A percentile compares a stretch with the other conserved stretches of the same genome.
Evolutionary conservation across 441 rosid genomes (phyloP).

Genomic region (Flueggea neowawraea): DNA sequence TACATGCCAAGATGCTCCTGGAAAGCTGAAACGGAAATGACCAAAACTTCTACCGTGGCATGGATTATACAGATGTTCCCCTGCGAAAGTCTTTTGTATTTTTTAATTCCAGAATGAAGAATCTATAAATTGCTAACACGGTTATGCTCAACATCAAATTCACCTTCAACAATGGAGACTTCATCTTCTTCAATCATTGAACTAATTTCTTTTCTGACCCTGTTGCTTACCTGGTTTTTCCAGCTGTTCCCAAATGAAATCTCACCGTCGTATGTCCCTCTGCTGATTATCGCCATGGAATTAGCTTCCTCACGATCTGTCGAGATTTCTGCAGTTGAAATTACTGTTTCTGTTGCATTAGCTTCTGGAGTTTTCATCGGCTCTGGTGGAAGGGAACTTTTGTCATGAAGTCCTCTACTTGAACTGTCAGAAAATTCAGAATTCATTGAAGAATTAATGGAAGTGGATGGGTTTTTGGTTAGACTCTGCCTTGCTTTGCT

Average conservation of each 20-base stretch:
- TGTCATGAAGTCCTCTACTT: too few species aligned
- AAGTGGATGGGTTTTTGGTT: slow-evolving; percentile 2
- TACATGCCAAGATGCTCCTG: too few species aligned
- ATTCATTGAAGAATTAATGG: background rate
- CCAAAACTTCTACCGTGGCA: too few species aligned
- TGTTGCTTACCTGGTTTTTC: slow-evolving; percentile 8
- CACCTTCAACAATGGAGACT: background rate
- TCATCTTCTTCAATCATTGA: background rate
- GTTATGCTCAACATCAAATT: too few species aligned
- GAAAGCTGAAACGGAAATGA: too few species aligned
- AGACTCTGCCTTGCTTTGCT: slow-evolving; percentile 14
- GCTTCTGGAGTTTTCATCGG: background rate
- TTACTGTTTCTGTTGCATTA: too few species aligned
- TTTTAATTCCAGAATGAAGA: too few species aligned
- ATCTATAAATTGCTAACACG: too few species aligned
- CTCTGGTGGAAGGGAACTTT: background rate
- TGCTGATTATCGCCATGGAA: background rate
- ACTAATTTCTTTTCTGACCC: slow-evolving; percentile 1
- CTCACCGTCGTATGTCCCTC: slow-evolving; percentile 17
- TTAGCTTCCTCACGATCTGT: slow-evolving; percentile 7
- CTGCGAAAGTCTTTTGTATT: too few species aligned
- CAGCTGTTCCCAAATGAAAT: slow-evolving; percentile 31
- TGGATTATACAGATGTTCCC: too few species aligned
- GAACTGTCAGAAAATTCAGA: too few species aligned
- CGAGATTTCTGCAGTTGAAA: background rate